These are phyloP conservation scores for Toxicodendron radicans DNA, from an alignment of 345 rosid species.

Conservation along the genomic window DNA sequence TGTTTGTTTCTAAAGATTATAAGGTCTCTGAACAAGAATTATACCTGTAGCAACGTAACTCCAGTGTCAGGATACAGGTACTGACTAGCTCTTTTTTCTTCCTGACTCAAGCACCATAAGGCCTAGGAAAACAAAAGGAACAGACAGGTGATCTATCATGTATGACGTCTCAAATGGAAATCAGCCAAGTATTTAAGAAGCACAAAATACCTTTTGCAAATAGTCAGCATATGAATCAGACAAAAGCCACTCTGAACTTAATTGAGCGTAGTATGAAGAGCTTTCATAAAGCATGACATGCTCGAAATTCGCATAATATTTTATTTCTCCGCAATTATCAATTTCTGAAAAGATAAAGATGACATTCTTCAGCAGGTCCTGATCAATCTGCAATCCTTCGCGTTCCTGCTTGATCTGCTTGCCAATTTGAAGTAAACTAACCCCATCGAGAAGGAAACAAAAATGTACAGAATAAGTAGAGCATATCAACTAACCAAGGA, in stretches of 20 bases:
- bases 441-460: neutral
- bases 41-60: conserved; percentile 26
- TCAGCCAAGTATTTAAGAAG: neutral
- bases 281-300: conserved; percentile 20
- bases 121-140: conserved; percentile 20
- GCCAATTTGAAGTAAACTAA: conserved; percentile 2
- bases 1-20: neutral
- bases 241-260: conserved; percentile 28
- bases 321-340: neutral
- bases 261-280: conserved; percentile 23
- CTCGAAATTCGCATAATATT: conserved; percentile 31
- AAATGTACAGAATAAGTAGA: neutral
- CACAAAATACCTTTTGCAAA: conserved; percentile 23
- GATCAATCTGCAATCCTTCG: conserved; percentile 25
- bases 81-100: conserved; percentile 25
- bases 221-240: conserved; percentile 22
- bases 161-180: neutral
- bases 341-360: conserved; percentile 23
- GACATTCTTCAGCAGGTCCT: conserved; percentile 19
- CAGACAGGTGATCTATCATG: neutral
- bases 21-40: neutral
- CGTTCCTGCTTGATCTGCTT: conserved; percentile 31
- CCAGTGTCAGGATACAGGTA: conserved; percentile 18
- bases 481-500: conserved; percentile 18
- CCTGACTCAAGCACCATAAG: conserved; percentile 31